Evolutionary conservation across 768 basidiomycete species (phyloP).

Genomic region (Pleurotus giganteus): DNA sequence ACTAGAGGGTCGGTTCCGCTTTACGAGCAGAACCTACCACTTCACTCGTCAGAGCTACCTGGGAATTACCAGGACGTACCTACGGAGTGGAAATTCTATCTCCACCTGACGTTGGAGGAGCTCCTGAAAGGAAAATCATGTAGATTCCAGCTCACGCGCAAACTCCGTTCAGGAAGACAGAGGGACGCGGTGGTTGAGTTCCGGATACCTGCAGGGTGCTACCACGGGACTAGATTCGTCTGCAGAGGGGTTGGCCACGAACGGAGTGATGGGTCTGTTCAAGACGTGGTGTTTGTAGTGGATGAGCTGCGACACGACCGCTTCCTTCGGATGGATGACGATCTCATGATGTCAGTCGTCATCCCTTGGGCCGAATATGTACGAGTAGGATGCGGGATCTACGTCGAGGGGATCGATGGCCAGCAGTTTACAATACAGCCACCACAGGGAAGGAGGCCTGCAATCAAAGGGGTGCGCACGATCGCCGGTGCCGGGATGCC

Average conservation of each 20-base stretch:
- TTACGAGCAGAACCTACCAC: conserved; percentile 15
- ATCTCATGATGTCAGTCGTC: conserved; percentile 52
- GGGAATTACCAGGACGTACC: conserved; percentile 37
- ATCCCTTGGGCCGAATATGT: conserved; percentile 56
- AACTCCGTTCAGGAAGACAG: conserved; percentile 43
- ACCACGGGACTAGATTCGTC: conserved; percentile 54
- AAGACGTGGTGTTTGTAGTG: conserved; percentile 67
- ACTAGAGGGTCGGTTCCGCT: conserved; percentile 5
- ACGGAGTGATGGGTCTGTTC: conserved; percentile 48
- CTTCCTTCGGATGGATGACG: conserved; percentile 55
- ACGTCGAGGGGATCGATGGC: conserved; percentile 58
- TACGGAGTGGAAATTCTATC: conserved; percentile 68
- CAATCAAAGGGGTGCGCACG: conserved; percentile 5
- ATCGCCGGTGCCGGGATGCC: conserved; percentile 40
- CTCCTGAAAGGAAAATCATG: conserved; percentile 54
- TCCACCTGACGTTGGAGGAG: conserved; percentile 60
- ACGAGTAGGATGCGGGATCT: conserved; percentile 45
- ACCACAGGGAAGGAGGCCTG: background rate
- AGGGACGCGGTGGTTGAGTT: conserved; percentile 59
- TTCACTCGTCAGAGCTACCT: background rate
- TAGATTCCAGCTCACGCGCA: conserved; percentile 59
- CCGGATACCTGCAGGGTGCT: conserved; percentile 61
- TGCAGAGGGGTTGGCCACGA: conserved; percentile 71
- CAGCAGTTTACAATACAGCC: conserved; percentile 18
- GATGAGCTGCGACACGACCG: conserved; percentile 57